These are phyloP conservation scores for Neurospora terricola DNA, from an alignment of 495 filamentous ascomycete species.

Conservation along the genomic window DNA sequence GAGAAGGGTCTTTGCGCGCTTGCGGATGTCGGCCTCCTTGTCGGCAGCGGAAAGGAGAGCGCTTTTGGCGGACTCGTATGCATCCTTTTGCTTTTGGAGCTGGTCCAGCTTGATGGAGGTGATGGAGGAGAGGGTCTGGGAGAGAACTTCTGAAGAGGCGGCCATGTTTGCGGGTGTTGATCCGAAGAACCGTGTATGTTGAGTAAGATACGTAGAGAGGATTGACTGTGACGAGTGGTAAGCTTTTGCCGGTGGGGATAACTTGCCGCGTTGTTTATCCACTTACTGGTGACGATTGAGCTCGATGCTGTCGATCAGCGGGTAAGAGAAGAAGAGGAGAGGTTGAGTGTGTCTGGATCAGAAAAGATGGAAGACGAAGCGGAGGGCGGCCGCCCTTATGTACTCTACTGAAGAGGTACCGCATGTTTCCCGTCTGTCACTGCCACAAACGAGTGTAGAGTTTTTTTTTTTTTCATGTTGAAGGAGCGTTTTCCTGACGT, in stretches of 20 bases:
- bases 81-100: slow-evolving; percentile 44
- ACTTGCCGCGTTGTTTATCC: neutral
- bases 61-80: slow-evolving; percentile 38
- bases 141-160: slow-evolving; percentile 29
- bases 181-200: neutral
- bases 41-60: slow-evolving; percentile 19
- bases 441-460: neutral
- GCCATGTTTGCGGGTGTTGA: slow-evolving; percentile 12
- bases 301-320: neutral
- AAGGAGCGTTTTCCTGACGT: neutral
- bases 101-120: slow-evolving; percentile 56
- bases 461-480: neutral
- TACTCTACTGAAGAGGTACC: neutral
- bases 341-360: neutral
- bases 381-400: neutral
- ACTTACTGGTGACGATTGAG: neutral
- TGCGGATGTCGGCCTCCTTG: slow-evolving; percentile 13
- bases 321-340: neutral
- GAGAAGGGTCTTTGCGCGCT: slow-evolving; percentile 17
- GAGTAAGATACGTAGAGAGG: neutral
- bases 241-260: neutral
- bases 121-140: slow-evolving; percentile 54
- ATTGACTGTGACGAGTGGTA: neutral
- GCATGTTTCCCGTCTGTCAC: neutral
- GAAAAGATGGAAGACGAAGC: neutral